These are phyloP conservation scores for Jackrogersella multiformis DNA, from an alignment of 495 filamentous ascomycete genomes.

Conservation along the genomic window DNA sequence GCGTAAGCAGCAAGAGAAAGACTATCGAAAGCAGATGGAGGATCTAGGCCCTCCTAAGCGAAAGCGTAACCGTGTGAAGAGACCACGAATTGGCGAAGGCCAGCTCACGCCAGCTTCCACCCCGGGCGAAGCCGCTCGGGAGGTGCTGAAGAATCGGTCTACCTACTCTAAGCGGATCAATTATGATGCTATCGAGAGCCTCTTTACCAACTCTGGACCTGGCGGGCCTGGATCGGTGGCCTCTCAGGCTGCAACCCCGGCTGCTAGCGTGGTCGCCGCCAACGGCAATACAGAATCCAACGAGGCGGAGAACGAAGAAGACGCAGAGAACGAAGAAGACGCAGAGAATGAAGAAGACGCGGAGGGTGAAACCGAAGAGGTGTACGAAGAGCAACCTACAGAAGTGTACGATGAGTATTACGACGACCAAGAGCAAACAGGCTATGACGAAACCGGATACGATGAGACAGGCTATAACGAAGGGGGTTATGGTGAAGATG, in stretches of 20 bases:
- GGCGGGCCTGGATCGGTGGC: constrained; percentile 51
- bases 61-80: constrained; percentile 60
- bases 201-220: constrained; percentile 55
- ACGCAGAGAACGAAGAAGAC: constrained; percentile 32
- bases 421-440: constrained; percentile 31
- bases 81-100: constrained; percentile 66
- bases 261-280: constrained; percentile 35
- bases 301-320: constrained; percentile 24
- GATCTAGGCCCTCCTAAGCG: constrained; percentile 61
- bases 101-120: constrained; percentile 63
- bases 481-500: constrained; percentile 44
- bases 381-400: constrained; percentile 34
- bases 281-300: constrained; percentile 12
- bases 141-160: constrained; percentile 74
- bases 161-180: constrained; percentile 83
- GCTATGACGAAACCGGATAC: constrained; percentile 31
- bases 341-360: constrained; percentile 36
- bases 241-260: constrained; percentile 40
- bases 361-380: constrained; percentile 32
- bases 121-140: constrained; percentile 76
- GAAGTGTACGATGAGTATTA: constrained; percentile 44
- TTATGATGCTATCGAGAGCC: constrained; percentile 71
- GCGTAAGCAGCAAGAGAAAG: constrained; percentile 80
- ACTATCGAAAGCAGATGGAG: constrained; percentile 70
- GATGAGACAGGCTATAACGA: constrained; percentile 47